A percentile compares a stretch with the other conserved stretches of the same genome.
phyloP scores from a whole-genome alignment of 31 red algal species.

The Bonnemaisonia californica region DNA sequence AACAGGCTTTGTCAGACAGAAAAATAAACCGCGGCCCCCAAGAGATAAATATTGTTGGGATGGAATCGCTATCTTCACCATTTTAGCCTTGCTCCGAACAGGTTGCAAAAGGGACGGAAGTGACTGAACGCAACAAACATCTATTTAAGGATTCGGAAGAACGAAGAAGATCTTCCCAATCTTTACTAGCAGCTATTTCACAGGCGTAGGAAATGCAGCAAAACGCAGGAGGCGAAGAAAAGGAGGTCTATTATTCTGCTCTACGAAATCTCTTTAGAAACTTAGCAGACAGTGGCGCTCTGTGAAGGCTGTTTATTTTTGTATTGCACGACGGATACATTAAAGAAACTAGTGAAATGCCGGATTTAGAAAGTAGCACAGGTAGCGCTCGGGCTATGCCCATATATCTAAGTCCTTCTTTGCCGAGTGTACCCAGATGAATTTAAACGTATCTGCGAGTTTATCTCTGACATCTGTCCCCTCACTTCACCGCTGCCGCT shows the following conservation, averaged over 20 bases:
- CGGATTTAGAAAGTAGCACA: neutral
- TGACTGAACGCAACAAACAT: neutral
- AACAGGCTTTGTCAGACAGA: neutral
- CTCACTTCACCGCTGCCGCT: neutral
- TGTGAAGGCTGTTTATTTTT: too few species aligned
- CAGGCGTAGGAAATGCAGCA: neutral
- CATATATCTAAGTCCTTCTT: neutral
- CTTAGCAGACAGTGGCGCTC: too few species aligned
- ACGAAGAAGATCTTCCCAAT: neutral
- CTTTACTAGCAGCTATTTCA: neutral
- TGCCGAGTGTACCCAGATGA: neutral
- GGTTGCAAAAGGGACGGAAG: neutral
- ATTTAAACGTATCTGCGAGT: neutral
- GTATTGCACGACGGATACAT: too few species aligned
- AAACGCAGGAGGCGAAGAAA: neutral
- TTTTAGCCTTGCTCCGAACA: neutral
- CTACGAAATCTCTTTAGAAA: too few species aligned
- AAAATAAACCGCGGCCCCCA: neutral
- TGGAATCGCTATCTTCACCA: neutral
- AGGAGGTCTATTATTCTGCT: neutral
- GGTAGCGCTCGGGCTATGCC: neutral
- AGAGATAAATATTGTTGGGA: neutral
- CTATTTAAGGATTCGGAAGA: neutral
- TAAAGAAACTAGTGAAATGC: neutral
- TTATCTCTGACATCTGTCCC: neutral